These are phyloP conservation scores for Vigna unguiculata DNA, from an alignment of 306 rosid species.

Conservation along the genomic window DNA sequence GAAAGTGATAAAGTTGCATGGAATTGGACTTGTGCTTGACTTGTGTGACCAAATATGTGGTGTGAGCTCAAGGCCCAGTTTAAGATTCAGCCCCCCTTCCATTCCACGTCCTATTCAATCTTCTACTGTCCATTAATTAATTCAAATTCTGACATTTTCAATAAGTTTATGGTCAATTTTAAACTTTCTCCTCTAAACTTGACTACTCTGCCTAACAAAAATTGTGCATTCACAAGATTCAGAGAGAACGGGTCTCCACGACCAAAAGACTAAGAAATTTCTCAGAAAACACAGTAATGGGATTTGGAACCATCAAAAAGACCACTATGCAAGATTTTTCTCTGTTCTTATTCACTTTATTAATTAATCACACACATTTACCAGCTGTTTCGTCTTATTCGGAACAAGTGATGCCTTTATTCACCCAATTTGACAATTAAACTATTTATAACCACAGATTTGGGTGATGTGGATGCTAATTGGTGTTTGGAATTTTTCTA, in stretches of 20 bases:
- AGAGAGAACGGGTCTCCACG: not conserved
- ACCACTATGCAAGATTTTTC: not conserved
- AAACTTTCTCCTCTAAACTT: constrained; percentile 26
- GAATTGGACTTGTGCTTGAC: constrained; percentile 39
- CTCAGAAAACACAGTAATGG: not conserved
- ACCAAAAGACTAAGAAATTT: constrained; percentile 29
- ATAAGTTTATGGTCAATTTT: not conserved
- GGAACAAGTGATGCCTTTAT: constrained; percentile 25
- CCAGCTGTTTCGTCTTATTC: constrained; percentile 44
- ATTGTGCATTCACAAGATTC: constrained; percentile 17
- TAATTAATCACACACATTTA: constrained; percentile 21
- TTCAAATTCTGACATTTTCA: not conserved
- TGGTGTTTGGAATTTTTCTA: not conserved
- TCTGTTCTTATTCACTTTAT: constrained; percentile 42
- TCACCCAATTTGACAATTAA: constrained; percentile 23
- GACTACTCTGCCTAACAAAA: constrained; percentile 33
- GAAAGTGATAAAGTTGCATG: constrained; percentile 19
- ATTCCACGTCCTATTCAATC: constrained; percentile 36
- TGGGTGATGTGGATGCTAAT: not conserved
- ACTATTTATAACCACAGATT: constrained; percentile 34
- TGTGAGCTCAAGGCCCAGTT: not conserved
- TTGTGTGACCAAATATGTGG: not conserved
- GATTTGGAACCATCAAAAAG: not conserved
- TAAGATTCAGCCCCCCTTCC: constrained; percentile 48
- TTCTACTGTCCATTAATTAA: not conserved